Evolutionary conservation across 2,329 filamentous ascomycete species (phyloP).

Genomic region (Stagonosporopsis rhizophila): DNA sequence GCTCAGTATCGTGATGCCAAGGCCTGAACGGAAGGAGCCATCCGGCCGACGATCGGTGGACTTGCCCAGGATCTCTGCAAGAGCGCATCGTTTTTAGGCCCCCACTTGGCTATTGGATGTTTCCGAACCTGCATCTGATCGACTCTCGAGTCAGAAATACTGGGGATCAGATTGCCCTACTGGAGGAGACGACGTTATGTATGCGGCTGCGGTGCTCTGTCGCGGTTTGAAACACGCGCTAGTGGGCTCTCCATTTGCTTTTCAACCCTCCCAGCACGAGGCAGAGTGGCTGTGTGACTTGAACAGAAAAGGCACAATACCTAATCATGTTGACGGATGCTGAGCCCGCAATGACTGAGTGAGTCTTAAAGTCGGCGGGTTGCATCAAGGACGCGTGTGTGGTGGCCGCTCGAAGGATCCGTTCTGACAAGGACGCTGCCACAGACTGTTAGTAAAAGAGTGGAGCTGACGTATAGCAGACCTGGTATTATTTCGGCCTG

Average conservation of each 20-base stretch:
- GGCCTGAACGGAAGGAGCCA: slow-evolving; percentile 20
- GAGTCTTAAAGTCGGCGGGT: neutral
- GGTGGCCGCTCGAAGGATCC: slow-evolving; percentile 8
- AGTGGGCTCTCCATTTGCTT: neutral
- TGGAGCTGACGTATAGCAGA: slow-evolving; percentile 6
- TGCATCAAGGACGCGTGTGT: neutral
- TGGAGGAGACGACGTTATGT: neutral
- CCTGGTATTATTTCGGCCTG: slow-evolving; percentile 8
- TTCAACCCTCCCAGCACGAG: neutral
- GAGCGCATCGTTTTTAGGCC: neutral
- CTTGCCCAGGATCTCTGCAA: slow-evolving; percentile 13
- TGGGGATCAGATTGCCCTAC: neutral
- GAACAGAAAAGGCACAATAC: neutral
- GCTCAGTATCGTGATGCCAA: slow-evolving; percentile 29
- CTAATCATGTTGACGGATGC: neutral
- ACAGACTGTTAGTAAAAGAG: slow-evolving; percentile 13
- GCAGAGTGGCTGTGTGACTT: neutral
- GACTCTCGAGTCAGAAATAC: slow-evolving; percentile 8
- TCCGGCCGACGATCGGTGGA: slow-evolving; percentile 28
- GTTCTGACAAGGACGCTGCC: slow-evolving; percentile 12
- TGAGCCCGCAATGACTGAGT: neutral
- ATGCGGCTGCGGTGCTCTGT: slow-evolving; percentile 18
- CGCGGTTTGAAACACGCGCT: slow-evolving; percentile 14
- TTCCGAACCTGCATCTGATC: slow-evolving; percentile 1
- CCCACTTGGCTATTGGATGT: neutral